Evolutionary conservation across 306 rosid species (phyloP), one percentile per base, ranked within the genome.

Genomic region (Lathyrus aphaca): DNA sequence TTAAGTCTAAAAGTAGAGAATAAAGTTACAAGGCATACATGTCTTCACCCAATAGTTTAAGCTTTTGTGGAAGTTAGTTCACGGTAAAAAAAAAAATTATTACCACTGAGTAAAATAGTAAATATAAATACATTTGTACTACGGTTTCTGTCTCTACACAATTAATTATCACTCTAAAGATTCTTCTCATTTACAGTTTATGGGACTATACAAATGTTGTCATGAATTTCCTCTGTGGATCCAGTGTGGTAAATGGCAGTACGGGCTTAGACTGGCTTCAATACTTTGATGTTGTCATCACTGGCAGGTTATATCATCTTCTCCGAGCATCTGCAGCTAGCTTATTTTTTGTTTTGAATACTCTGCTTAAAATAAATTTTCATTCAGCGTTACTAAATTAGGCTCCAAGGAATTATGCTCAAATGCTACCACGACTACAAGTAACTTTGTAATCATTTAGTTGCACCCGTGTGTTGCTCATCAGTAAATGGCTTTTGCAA

Each of bases 121-220:
- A 35, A 49, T 38, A 45, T 27, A 27, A 49, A 55, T n/a, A 49
- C 17, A 40, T 17, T 39, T 19, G 14, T 37, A 38, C 50, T 62
- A 18, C 64, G 9, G 17, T 82, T 59, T 54, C 57, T 57, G 32
- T 56, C 25, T 74, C 63, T 21, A 23, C 38, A 18, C 27, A 56
- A 8, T 64, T 30, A 48, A 57, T 19, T 21, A 37, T 42, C 42
- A 69, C 42, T 44, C 35, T 64, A 30, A 62, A 18, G 67, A 61
- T 42, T 39, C 7, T 10, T 35, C 72, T 48, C 75, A 68, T 30
- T 74, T 80, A 80, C 95, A 94, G 99, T 86, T 91, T 94, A 73
- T 94, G 99, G 99, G 99, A 94, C 88, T 94, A 94, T 32, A 86
- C 99, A 23, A 87, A 89, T 74, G 77, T 86, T 58, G 97, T 89